These are phyloP conservation scores for Bruguiera sexangula DNA, from an alignment of 345 rosid species.

Conservation along the genomic window DNA sequence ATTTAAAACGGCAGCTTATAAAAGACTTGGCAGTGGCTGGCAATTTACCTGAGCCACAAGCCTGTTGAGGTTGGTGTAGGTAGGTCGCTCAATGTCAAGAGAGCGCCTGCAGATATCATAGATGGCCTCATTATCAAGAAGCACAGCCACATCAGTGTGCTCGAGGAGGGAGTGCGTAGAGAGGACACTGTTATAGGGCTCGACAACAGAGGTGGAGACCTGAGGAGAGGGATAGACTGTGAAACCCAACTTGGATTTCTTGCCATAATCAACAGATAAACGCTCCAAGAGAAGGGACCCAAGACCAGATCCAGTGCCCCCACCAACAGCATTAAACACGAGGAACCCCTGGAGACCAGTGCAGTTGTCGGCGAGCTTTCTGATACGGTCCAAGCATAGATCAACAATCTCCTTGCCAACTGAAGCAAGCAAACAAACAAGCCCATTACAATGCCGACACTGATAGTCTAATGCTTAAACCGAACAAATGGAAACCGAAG, in stretches of 20 bases:
- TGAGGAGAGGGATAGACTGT: conserved; percentile 31
- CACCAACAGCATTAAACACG: conserved; percentile 31
- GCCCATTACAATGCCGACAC: not conserved
- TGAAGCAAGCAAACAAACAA: not conserved
- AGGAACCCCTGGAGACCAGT: conserved; percentile 32
- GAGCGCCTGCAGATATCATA: conserved; percentile 32
- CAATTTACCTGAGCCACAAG: conserved; percentile 26
- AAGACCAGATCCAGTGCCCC: conserved; percentile 30
- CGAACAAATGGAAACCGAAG: not conserved
- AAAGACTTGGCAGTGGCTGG: not conserved
- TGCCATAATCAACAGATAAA: conserved; percentile 28
- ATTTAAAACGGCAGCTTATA: not conserved
- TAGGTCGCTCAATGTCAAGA: conserved; percentile 31
- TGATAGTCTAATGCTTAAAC: not conserved
- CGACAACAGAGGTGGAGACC: conserved; percentile 30
- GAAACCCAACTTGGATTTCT: conserved; percentile 32
- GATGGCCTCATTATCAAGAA: conserved; percentile 29
- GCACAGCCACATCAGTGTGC: conserved; percentile 30
- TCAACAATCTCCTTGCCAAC: conserved; percentile 33
- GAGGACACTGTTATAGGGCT: conserved; percentile 32
- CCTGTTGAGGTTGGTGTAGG: conserved; percentile 29
- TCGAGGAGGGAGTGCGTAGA: conserved; percentile 29
- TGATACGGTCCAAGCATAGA: conserved; percentile 26
- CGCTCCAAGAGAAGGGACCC: conserved; percentile 32
- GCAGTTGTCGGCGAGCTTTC: conserved; percentile 31